A percentile compares a stretch with the other conserved stretches of the same genome.
These are phyloP conservation scores for Calocera cornea DNA, from an alignment of 768 basidiomycete genomes.

Conservation along the genomic window DNA sequence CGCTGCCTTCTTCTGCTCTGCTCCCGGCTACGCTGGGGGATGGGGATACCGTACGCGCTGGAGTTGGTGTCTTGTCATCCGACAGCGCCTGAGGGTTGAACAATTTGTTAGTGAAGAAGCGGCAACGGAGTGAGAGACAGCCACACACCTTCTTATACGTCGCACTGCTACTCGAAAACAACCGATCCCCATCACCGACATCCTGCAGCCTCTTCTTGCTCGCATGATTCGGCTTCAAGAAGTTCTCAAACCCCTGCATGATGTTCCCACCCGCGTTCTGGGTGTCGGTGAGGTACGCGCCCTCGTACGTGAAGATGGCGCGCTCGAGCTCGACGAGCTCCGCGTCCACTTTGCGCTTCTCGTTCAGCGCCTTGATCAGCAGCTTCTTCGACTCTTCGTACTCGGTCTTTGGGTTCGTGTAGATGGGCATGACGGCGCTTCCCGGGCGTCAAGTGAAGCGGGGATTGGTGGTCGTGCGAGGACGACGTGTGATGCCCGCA, in stretches of 20 bases:
- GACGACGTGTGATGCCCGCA: too few species aligned
- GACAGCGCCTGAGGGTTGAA: not conserved
- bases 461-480: not conserved
- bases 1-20: not conserved
- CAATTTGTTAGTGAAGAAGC: not conserved
- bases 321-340: conserved; percentile 66
- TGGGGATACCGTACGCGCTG: not conserved
- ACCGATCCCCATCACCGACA: conserved; percentile 58
- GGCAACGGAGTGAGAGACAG: not conserved
- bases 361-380: conserved; percentile 55
- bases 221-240: conserved; percentile 57
- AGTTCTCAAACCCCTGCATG: conserved; percentile 75
- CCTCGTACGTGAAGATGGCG: conserved; percentile 66
- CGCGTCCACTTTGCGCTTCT: conserved; percentile 62
- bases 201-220: conserved; percentile 58
- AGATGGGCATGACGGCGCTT: not conserved
- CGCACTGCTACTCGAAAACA: conserved; percentile 70
- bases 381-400: conserved; percentile 67
- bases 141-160: conserved; percentile 54
- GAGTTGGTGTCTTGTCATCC: not conserved
- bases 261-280: conserved; percentile 75
- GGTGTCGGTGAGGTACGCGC: conserved; percentile 63
- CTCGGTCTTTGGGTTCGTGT: conserved; percentile 10
- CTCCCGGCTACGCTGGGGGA: not conserved
- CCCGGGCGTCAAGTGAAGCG: not conserved